A percentile compares a stretch with the other conserved stretches of the same genome.
phyloP scores from a whole-genome alignment of 2,329 filamentous ascomycete species.

The Arthrobotrys megalospora region DNA sequence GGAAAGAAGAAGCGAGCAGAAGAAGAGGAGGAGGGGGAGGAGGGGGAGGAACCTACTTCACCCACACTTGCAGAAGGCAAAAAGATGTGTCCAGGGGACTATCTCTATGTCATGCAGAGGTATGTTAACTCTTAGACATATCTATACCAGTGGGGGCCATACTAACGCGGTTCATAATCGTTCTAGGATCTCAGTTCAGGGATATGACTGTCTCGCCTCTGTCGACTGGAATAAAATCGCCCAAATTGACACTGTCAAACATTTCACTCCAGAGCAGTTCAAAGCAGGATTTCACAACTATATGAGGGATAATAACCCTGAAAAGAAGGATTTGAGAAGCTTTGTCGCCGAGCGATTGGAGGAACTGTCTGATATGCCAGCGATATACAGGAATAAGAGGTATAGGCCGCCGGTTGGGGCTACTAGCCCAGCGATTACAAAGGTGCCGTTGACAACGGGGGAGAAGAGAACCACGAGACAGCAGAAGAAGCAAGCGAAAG shows the following conservation, averaged over 20 bases:
- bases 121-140: background rate
- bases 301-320: conserved; percentile 35
- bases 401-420: conserved; percentile 16
- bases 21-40: conserved; percentile 12
- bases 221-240: conserved; percentile 56
- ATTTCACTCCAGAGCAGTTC: conserved; percentile 50
- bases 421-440: background rate
- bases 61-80: conserved; percentile 5
- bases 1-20: conserved; percentile 3
- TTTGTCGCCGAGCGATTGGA: conserved; percentile 33
- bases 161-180: conserved; percentile 7
- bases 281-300: conserved; percentile 47
- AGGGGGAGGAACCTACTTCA: background rate
- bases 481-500: background rate
- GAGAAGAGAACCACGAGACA: background rate
- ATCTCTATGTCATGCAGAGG: conserved; percentile 47
- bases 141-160: background rate
- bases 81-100: conserved; percentile 54
- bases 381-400: conserved; percentile 30
- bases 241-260: conserved; percentile 32
- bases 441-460: background rate
- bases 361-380: conserved; percentile 35
- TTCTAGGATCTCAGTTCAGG: conserved; percentile 41
- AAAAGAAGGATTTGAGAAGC: conserved; percentile 38
- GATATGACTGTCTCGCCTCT: conserved; percentile 37